Evolutionary conservation across 2,329 filamentous ascomycete genomes (phyloP).

Genomic region (Eutypella sp.): DNA sequence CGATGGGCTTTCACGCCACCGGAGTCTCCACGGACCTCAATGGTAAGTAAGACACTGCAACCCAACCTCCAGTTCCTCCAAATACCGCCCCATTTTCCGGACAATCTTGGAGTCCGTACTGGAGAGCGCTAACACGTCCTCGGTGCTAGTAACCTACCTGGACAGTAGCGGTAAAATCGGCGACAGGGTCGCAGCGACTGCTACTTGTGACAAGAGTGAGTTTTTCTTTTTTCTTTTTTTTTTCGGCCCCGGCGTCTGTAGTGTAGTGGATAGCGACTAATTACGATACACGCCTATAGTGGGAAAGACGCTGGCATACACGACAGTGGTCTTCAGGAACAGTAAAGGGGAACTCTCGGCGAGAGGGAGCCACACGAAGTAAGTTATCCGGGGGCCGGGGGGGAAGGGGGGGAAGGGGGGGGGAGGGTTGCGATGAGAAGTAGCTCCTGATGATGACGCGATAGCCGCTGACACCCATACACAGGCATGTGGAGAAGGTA

Average conservation of each 20-base stretch:
- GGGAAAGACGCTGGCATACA: slow-evolving; percentile 60
- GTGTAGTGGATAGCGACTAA: no score
- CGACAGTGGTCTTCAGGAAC: slow-evolving; percentile 55
- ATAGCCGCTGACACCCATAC: slow-evolving; percentile 17
- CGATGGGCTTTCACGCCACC: slow-evolving; percentile 56
- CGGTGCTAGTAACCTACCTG: slow-evolving; percentile 61
- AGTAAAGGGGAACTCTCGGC: slow-evolving; percentile 55
- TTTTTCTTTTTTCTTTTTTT: background rate
- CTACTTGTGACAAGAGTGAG: slow-evolving; percentile 58
- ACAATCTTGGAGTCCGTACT: no score
- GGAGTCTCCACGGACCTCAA: slow-evolving; percentile 63
- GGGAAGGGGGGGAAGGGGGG: no score
- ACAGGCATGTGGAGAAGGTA: slow-evolving; percentile 34
- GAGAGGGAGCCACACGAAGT: slow-evolving; percentile 64
- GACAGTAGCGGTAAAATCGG: slow-evolving; percentile 53
- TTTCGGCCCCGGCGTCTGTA: no score
- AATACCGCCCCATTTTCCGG: no score
- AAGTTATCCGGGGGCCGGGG: no score
- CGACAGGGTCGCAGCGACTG: slow-evolving; percentile 50
- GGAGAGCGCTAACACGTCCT: no score
- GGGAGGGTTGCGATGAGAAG: no score
- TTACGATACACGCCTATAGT: no score
- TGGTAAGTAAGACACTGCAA: slow-evolving; percentile 42
- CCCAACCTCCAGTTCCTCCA: no score
- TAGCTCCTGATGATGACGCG: no score